phyloP scores from a whole-genome alignment of 2,329 filamentous ascomycete species.

The Penicillium digitatum region DNA sequence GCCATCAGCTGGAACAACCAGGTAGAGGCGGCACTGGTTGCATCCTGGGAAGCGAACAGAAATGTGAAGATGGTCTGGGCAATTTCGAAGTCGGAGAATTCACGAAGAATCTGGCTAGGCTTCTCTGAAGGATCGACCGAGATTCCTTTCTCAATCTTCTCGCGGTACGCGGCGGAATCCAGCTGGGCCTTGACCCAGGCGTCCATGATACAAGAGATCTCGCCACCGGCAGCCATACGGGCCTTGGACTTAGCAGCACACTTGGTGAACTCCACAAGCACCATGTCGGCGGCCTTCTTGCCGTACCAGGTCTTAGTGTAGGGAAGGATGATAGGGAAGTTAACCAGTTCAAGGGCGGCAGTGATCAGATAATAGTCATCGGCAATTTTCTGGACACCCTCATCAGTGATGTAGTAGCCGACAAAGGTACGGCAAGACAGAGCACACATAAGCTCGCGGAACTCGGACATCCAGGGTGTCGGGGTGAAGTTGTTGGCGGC shows the following conservation, averaged over 20 bases:
- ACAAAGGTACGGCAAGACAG: slow-evolving; percentile 96
- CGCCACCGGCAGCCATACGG: slow-evolving; percentile 81
- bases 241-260: slow-evolving; percentile 92
- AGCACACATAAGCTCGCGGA: slow-evolving; percentile 92
- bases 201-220: slow-evolving; percentile 90
- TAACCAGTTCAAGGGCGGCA: slow-evolving; percentile 91
- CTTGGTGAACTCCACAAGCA: slow-evolving; percentile 81
- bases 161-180: slow-evolving; percentile 75
- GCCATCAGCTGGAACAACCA: slow-evolving; percentile 96
- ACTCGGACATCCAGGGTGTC: slow-evolving; percentile 81
- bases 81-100: slow-evolving; percentile 88
- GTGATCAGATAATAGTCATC: slow-evolving; percentile 98
- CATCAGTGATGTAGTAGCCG: slow-evolving; percentile 88
- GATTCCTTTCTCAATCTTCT: slow-evolving; percentile 70
- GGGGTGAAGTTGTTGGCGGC: slow-evolving; percentile 68
- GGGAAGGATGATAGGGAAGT: slow-evolving; percentile 94
- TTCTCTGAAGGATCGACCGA: slow-evolving; percentile 68
- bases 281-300: slow-evolving; percentile 91
- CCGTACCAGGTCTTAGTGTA: slow-evolving; percentile 97
- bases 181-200: slow-evolving; percentile 88
- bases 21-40: slow-evolving; percentile 85
- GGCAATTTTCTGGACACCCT: slow-evolving; percentile 86
- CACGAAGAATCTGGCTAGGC: slow-evolving; percentile 74
- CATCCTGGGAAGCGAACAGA: slow-evolving; percentile 95
- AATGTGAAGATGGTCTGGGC: slow-evolving; percentile 92